Evolutionary conservation across 2,329 filamentous ascomycete genomes (phyloP), one percentile per base, ranked within the genome.

Genomic region (Aspergillus carbonarius): DNA sequence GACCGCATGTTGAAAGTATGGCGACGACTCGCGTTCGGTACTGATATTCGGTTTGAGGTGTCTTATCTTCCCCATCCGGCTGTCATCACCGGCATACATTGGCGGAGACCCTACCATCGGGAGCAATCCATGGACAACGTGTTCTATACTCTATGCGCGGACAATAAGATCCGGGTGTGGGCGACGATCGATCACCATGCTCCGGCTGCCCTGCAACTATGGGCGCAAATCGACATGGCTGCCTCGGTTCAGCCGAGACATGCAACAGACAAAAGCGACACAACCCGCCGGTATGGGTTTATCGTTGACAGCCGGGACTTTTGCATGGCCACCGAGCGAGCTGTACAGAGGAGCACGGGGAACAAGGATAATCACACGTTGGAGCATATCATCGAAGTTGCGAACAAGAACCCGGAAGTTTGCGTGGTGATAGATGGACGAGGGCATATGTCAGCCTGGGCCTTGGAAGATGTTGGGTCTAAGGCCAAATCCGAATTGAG

Each of bases 1-100:
- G 95, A 98, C 74, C 84, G 88, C 53, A 79, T 98, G 18, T 87
- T 96, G 65, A 98, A 99, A 77, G 85, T 98, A 67, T 99, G 96
- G 95, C 86, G 92, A 63, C 85, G 93, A 54, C 79, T 96, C 23
- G 90, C 89, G 8, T 97, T 93, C 71, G 92, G 92, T 13, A 84
- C 86, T 0, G 89, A 96, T 66, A 89, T 92, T 39, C 84, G 90
- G 57, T 98, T 98, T 75, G 93, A 98, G 68, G 88, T 96, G 68
- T 88, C 88, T 27, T 98, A 98, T 74, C 85, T 99, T 1, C 82
- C 87, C n/a, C 95, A 99, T 72, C 91, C 92, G 1, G 82, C 85
- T 25, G 78, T 88, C 0, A 87, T 99, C n/a, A 93, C 91, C 3
- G 87, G 85, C 60, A 78, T 96, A 60, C 88, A 93, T 72, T 99